Evolutionary conservation across 1,139 yeast genomes (phyloP).

Genomic region (Suhomyces wounanorum): DNA sequence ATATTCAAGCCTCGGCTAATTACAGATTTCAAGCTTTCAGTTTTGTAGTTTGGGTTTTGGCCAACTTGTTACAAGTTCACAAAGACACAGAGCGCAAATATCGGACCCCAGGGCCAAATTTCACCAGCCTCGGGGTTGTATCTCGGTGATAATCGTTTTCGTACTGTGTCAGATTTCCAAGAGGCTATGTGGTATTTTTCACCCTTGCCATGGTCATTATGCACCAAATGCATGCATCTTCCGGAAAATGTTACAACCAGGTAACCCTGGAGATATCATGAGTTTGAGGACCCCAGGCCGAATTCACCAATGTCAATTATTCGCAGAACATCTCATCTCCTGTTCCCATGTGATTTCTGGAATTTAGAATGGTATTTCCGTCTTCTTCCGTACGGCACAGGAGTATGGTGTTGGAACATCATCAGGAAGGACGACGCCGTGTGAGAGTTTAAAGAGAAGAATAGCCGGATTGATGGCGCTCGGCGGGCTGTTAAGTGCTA

Average conservation of each 20-base stretch:
- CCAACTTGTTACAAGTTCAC: not conserved
- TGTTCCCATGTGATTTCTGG: not conserved
- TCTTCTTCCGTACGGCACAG: not conserved
- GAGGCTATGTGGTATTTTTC: not conserved
- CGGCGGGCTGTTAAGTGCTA: not conserved
- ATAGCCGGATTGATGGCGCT: not conserved
- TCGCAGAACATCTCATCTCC: not conserved
- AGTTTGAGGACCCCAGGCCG: too few relatives aligned
- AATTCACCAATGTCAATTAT: not conserved
- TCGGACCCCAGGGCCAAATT: not conserved
- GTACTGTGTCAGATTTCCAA: conserved; percentile 1
- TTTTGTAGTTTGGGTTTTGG: conserved; percentile 2
- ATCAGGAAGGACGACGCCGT: not conserved
- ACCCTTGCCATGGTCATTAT: not conserved
- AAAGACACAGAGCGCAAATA: not conserved
- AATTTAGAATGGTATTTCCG: not conserved
- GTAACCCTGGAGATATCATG: not conserved
- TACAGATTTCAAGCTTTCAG: conserved; percentile 1
- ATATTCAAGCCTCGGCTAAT: conserved; percentile 1
- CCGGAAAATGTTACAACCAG: not conserved
- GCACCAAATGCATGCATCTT: not conserved
- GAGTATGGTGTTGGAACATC: not conserved
- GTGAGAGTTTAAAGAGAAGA: not conserved
- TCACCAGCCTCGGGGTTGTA: conserved; percentile 1
- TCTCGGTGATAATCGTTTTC: conserved; percentile 4